Base-by-base conservation (phyloP, 2,329 filamentous ascomycete genomes). In the Emmonsia crescens region DNA sequence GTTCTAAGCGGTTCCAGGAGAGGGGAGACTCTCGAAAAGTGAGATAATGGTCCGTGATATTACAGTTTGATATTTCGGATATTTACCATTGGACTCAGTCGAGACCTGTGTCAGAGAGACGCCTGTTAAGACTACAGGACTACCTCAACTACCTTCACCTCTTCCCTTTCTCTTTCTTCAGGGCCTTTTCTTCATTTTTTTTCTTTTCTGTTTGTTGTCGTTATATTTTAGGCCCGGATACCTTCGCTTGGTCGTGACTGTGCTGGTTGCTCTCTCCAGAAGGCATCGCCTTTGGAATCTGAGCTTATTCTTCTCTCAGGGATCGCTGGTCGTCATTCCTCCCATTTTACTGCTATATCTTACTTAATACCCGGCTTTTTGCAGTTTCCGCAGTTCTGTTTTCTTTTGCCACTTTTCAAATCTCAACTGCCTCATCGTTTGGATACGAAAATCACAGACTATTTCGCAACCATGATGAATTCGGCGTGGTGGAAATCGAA, bases 401-500 rank as follows among this genome's bases (percentile, higher is more conserved):
- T 31, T 40, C 29, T 24, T 61, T 49, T 42, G 6, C 5, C 46
- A 5, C 14, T 19, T 24, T 55, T 56, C 33, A 31, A 16, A 16
- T 27, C n/a, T 24, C 36, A 24, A 10, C 24, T 48, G 5, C 12
- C 5, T 49, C 46, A 29, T 49, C 12, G 46, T 49, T 49, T 31
- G 42, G 16, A 36, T 54, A 36, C 8, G 3, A n/a, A 27, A 40
- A 51, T 24, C 48, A 24, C 19, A 40, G 29, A 40, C 31, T 8
- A 33, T 48, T 38, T 46, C 24, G 33, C 49, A 40, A 51, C 42
- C 60, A 66, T 65, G 64, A 66, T 65, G 64, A 58, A 49, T 49
- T 33, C 57, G 38, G 52, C 60, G 54, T 57, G 59, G 49, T 72
- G 68, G 68, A 70, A 69, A 59, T 71, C 85, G 75, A 85, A 91